These are phyloP conservation scores for Pseudohyphozyma bogoriensis DNA, from an alignment of 768 basidiomycete genomes.

Conservation along the genomic window DNA sequence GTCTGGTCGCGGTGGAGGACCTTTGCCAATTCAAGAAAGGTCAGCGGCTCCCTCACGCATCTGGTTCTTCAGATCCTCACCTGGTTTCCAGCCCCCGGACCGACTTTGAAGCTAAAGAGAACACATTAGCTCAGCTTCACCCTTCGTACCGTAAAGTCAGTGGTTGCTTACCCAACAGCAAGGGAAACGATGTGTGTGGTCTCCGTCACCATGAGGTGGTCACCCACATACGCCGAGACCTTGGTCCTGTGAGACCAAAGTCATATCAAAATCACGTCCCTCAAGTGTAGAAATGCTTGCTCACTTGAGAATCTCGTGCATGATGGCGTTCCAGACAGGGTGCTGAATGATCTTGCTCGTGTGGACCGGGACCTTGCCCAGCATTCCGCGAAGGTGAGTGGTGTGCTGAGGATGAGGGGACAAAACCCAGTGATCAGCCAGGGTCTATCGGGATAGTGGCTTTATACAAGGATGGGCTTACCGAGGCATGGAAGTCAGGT, in stretches of 20 bases:
- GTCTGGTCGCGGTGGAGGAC: constrained; percentile 4
- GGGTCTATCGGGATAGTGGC: too few species aligned
- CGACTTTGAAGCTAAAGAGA: not conserved
- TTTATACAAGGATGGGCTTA: not conserved
- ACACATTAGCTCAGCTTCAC: not conserved
- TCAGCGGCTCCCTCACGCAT: too few species aligned
- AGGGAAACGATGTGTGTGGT: not conserved
- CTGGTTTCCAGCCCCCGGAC: too few species aligned
- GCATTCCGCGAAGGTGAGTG: not conserved
- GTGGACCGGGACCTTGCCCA: not conserved
- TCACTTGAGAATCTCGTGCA: not conserved
- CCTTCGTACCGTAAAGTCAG: not conserved
- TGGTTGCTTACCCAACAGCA: not conserved
- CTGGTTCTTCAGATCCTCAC: too few species aligned
- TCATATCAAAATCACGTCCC: too few species aligned
- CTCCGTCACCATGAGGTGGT: not conserved
- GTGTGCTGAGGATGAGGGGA: not conserved
- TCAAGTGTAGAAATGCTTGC: too few species aligned
- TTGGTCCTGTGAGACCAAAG: not conserved
- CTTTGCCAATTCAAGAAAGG: not conserved
- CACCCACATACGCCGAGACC: not conserved
- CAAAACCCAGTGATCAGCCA: too few species aligned
- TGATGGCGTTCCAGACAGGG: not conserved
- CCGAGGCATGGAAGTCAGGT: not conserved
- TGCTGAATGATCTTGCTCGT: not conserved